These are phyloP conservation scores for Aegilops sharonensis DNA, from an alignment of 176 grass and related monocot genomes.

Conservation along the genomic window DNA sequence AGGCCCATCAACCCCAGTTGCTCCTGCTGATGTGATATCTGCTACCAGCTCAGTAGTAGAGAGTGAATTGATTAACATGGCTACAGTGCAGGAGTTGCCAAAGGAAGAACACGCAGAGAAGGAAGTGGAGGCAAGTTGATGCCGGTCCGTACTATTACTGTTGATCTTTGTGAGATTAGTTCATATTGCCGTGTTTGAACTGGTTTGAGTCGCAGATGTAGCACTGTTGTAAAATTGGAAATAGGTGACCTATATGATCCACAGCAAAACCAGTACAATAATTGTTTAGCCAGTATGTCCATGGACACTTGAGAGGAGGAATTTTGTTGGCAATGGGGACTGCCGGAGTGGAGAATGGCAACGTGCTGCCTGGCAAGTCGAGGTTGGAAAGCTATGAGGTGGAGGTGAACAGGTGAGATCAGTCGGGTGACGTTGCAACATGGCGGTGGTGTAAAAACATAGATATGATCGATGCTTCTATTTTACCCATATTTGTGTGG, in stretches of 20 bases:
- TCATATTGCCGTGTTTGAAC: conserved; percentile 25
- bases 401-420: not conserved
- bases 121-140: conserved; percentile 26
- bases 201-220: conserved; percentile 38
- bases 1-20: conserved; percentile 40
- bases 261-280: conserved; percentile 10
- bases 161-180: conserved; percentile 38
- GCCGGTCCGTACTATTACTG: not conserved
- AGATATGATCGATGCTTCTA: conserved; percentile 12
- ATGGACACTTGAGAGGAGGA: conserved; percentile 38
- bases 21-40: conserved; percentile 37
- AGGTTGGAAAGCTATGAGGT: conserved; percentile 1
- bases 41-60: conserved; percentile 36
- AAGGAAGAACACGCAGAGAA: conserved; percentile 39
- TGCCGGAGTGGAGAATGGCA: not conserved
- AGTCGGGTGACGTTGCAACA: not conserved
- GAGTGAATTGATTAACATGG: conserved; percentile 47
- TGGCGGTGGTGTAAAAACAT: conserved; percentile 27
- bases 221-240: conserved; percentile 55
- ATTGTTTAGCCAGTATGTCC: conserved; percentile 6
- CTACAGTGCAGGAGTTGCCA: conserved; percentile 35
- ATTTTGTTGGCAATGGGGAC: conserved; percentile 38
- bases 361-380: conserved; percentile 13
- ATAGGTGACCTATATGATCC: conserved; percentile 41
- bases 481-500: conserved; percentile 11